A percentile compares a stretch with the other conserved stretches of the same genome.
Conservation (phyloP, 345 rosid species). For the Leavenworthia alabamica region DNA sequence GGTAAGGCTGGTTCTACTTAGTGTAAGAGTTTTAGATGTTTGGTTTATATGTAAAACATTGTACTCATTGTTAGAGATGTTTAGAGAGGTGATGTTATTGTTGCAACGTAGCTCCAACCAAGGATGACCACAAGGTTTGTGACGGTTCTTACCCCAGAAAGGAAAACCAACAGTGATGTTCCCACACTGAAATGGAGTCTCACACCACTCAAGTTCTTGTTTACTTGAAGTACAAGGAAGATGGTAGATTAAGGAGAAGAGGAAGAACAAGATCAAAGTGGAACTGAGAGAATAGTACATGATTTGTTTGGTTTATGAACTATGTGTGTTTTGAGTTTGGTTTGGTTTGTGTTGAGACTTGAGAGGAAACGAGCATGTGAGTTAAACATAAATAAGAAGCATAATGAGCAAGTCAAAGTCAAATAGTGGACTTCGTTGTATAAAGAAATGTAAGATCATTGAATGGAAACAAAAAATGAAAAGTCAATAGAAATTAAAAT, state of each 20-base stretch:
- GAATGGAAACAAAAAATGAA: too few species aligned
- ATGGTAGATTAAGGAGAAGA: not conserved
- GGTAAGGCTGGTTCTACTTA: conserved; percentile 18
- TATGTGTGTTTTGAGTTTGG: too few species aligned
- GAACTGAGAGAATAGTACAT: not conserved
- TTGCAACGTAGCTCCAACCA: conserved; percentile 29
- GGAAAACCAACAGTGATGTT: conserved; percentile 24
- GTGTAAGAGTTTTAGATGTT: not conserved
- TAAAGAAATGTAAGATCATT: too few species aligned
- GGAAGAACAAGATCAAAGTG: not conserved
- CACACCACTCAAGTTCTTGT: not conserved
- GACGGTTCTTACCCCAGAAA: conserved; percentile 32
- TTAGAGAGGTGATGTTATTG: not conserved
- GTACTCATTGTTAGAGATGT: not conserved
- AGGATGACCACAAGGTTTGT: conserved; percentile 8
- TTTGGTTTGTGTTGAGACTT: too few species aligned
- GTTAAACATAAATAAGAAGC: too few species aligned
- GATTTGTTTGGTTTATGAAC: not conserved
- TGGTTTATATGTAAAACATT: not conserved
- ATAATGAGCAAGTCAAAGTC: too few species aligned
- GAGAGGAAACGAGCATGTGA: too few species aligned
- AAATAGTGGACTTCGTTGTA: too few species aligned
- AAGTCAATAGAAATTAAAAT: too few species aligned
- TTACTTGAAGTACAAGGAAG: not conserved
- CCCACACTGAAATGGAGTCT: conserved; percentile 25